These are phyloP conservation scores for Suillus subalutaceus DNA, from an alignment of 768 basidiomycete species.

Conservation along the genomic window DNA sequence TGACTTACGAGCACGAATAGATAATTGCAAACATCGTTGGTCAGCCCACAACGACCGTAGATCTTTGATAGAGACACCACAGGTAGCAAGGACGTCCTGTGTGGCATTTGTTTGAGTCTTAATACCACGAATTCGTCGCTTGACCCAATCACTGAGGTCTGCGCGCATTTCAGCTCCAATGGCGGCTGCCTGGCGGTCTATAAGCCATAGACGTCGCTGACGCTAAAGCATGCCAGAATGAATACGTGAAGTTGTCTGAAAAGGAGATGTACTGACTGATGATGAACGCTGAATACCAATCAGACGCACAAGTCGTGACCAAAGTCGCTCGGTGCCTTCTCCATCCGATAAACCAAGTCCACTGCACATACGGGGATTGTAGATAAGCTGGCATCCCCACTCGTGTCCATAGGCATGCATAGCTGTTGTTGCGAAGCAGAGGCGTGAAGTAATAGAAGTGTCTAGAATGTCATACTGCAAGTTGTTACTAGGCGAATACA, in stretches of 20 bases:
- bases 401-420: constrained; percentile 46
- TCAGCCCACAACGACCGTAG: background rate
- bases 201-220: constrained; percentile 33
- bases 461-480: background rate
- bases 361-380: constrained; percentile 29
- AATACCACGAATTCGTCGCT: constrained; percentile 24
- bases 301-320: constrained; percentile 37
- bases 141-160: constrained; percentile 39
- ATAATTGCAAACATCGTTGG: background rate
- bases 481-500: no score
- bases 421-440: constrained; percentile 36
- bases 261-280: constrained; percentile 30
- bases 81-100: background rate
- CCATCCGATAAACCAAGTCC: constrained; percentile 17
- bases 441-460: constrained; percentile 14
- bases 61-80: background rate
- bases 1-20: background rate
- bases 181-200: constrained; percentile 35
- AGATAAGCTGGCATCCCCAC: constrained; percentile 30
- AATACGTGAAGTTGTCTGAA: background rate
- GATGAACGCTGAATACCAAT: constrained; percentile 37
- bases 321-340: constrained; percentile 26
- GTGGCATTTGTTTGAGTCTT: background rate
- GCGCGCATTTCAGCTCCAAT: constrained; percentile 30
- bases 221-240: constrained; percentile 16